Percentiles rank a stretch among this genome's conserved stretches.
These are phyloP conservation scores for Corchorus olitorius DNA, from an alignment of 345 rosid genomes.

Conservation along the genomic window DNA sequence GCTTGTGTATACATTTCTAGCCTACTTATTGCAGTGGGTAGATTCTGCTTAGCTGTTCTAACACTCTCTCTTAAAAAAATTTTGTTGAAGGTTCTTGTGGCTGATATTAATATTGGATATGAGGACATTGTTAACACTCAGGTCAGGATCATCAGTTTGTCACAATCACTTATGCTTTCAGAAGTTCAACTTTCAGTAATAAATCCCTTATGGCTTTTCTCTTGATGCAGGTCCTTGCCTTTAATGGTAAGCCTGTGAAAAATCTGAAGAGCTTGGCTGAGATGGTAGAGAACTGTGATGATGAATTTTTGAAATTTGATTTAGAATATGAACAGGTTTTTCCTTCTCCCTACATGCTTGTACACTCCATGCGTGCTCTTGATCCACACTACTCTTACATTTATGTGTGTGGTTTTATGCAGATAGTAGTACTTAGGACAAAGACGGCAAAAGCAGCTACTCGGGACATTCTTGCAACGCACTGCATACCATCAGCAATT, in stretches of 20 bases:
- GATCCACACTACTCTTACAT: not conserved
- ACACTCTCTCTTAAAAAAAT: constrained; percentile 5
- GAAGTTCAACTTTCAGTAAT: not conserved
- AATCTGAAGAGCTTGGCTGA: constrained; percentile 62
- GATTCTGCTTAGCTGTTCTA: not conserved
- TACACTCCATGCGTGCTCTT: not conserved
- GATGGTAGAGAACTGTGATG: constrained; percentile 64
- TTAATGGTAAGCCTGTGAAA: constrained; percentile 69
- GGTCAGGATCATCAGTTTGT: constrained; percentile 31
- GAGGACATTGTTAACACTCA: constrained; percentile 77
- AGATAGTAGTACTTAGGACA: constrained; percentile 59
- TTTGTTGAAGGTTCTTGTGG: constrained; percentile 59
- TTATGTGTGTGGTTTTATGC: constrained; percentile 20
- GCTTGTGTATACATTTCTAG: not conserved
- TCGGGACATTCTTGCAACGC: constrained; percentile 56
- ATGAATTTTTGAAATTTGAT: constrained; percentile 63
- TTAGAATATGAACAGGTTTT: constrained; percentile 62
- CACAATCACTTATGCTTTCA: constrained; percentile 29
- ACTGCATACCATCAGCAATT: constrained; percentile 68
- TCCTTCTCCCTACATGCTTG: not conserved
- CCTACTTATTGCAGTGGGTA: not conserved
- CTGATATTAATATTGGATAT: constrained; percentile 69
- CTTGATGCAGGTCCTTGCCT: constrained; percentile 45
- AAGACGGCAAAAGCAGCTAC: constrained; percentile 62
- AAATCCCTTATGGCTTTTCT: not conserved